Base-by-base conservation (phyloP, 192 early-diverging fungal species). In the Coemansia sp. region DNA sequence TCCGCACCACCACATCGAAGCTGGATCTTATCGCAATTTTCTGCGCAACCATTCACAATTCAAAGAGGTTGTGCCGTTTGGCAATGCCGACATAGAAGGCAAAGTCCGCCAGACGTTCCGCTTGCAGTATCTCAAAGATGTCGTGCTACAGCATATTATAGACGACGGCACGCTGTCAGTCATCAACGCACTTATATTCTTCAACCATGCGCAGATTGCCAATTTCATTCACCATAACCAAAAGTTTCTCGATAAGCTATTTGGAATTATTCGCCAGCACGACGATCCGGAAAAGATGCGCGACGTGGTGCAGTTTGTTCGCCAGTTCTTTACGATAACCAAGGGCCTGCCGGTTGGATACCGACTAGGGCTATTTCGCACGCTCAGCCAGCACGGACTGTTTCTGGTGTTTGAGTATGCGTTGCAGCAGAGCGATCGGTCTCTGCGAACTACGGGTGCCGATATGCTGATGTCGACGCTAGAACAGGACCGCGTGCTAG, bases 31-130 rank as follows among this genome's bases (percentile, higher is more conserved):
- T 72, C 84, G 94, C 32, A 81, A 91, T 25, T 90, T 92, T 75
- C 57, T 96, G 29, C 59, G 66, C 6, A 73, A 84, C 38, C 74
- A 72, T 24, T 66, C 83, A 55, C 84, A 86, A 57, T 91, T 83
- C 53, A 89, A 90, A 62, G 73, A 88, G 72, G 85, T 94, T 29
- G 86, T 98, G 21, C 91, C 93, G 4, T 90, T 98, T 22, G 76
- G 83, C 9, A 88, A 94, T 39, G 65, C 76, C 1, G 82, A 82
- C 9, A 86, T 94, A 19, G 73, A 87, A 51, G 65, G 71, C 47
- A 95, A 94, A 72, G 95, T 98, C 45, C 89, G 90, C 43, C 90
- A 93, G 55, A 89, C 91, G 7, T 96, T 92, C 64, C 85, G 96
- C 5, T 57, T 94, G 11, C 92, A 92, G 62, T 98, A 88, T 53